A percentile compares a stretch with the other conserved stretches of the same genome.
phyloP scores from a whole-genome alignment of 176 grass and related monocot genomes.

The Hyparrhenia diplandra region DNA sequence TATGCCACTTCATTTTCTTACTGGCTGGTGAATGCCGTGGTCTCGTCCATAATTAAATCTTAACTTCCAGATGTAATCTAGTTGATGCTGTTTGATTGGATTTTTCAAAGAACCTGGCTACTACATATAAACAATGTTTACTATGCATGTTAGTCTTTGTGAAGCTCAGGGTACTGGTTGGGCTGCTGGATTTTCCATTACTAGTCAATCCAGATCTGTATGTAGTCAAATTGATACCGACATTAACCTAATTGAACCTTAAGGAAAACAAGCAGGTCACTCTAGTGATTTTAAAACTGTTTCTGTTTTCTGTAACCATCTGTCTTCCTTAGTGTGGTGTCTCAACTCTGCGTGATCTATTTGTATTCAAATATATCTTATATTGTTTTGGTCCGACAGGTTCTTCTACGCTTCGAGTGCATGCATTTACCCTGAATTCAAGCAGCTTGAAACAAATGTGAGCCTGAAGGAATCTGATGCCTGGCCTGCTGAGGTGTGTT shows the following conservation, averaged over 20 bases:
- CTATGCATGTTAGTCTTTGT: not conserved
- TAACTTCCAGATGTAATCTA: not conserved
- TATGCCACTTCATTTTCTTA: constrained; percentile 1
- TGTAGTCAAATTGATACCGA: not conserved
- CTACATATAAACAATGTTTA: not conserved
- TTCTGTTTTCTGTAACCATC: not conserved
- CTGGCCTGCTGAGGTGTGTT: constrained; percentile 83
- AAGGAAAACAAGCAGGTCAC: too few relatives aligned
- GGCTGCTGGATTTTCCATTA: not conserved
- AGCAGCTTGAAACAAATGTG: constrained; percentile 84
- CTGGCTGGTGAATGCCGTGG: not conserved
- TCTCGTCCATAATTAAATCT: not conserved
- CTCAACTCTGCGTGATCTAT: not conserved
- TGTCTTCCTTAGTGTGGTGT: not conserved
- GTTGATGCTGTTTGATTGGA: not conserved
- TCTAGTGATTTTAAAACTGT: not conserved
- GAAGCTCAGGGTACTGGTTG: not conserved
- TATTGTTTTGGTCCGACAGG: constrained; percentile 32
- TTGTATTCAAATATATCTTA: not conserved
- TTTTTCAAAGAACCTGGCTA: not conserved
- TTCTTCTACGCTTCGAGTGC: constrained; percentile 89
- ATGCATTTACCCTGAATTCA: constrained; percentile 92
- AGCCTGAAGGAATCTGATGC: constrained; percentile 93
- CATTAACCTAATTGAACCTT: not conserved
- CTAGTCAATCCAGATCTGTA: too few relatives aligned